Percentiles rank a stretch among this genome's conserved stretches.
These are phyloP conservation scores for Aaosphaeria pasadenensis DNA, from an alignment of 2,329 filamentous ascomycete genomes.

Conservation along the genomic window DNA sequence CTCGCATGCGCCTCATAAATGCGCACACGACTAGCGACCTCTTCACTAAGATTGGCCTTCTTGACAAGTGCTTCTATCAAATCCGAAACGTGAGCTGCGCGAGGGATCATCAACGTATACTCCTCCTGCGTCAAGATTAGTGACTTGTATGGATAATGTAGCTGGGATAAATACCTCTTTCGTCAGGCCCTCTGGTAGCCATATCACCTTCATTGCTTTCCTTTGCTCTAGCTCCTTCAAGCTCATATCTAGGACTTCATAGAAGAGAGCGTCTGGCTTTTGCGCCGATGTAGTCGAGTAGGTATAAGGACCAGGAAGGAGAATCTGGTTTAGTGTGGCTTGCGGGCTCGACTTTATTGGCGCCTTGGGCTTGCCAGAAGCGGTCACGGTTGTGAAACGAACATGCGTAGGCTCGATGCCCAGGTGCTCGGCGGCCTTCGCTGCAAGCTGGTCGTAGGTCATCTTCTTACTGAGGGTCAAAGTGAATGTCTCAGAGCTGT, in stretches of 20 bases:
- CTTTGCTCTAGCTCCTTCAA: slow-evolving; percentile 90
- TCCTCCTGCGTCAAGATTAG: slow-evolving; percentile 56
- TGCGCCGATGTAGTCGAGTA: slow-evolving; percentile 68
- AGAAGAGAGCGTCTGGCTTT: slow-evolving; percentile 77
- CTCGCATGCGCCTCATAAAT: slow-evolving; percentile 80
- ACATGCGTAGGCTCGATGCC: slow-evolving; percentile 79
- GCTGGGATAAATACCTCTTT: slow-evolving; percentile 68
- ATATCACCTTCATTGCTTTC: slow-evolving; percentile 78
- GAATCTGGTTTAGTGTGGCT: slow-evolving; percentile 73
- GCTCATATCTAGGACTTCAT: slow-evolving; percentile 92
- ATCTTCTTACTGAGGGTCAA: slow-evolving; percentile 83
- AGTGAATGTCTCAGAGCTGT: slow-evolving; percentile 65
- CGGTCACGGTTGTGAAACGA: slow-evolving; percentile 85
- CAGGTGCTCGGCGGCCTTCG: slow-evolving; percentile 77
- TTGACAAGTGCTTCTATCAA: slow-evolving; percentile 73
- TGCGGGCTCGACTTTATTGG: slow-evolving; percentile 70
- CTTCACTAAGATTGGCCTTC: slow-evolving; percentile 76
- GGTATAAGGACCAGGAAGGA: slow-evolving; percentile 65
- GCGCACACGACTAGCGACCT: slow-evolving; percentile 69
- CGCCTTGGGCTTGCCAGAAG: slow-evolving; percentile 72
- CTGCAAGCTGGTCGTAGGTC: slow-evolving; percentile 80
- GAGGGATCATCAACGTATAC: slow-evolving; percentile 81
- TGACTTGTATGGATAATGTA: background rate
- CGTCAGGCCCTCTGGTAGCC: slow-evolving; percentile 83
- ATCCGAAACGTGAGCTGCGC: slow-evolving; percentile 78